A percentile compares a stretch with the other conserved stretches of the same genome.
These are phyloP conservation scores for Botrytis byssoidea DNA, from an alignment of 2,329 filamentous ascomycete genomes.

Conservation along the genomic window DNA sequence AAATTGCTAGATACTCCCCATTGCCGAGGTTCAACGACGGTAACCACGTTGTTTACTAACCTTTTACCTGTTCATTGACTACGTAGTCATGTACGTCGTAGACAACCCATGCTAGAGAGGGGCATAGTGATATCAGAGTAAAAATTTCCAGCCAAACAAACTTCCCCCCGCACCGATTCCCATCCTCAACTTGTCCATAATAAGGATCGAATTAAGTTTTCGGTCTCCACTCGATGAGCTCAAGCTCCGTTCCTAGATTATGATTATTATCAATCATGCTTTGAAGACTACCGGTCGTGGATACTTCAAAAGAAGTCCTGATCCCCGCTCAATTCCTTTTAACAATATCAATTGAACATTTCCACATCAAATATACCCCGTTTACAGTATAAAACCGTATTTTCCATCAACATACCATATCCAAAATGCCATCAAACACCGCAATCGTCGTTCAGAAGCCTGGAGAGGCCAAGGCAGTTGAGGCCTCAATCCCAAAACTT, in stretches of 20 bases:
- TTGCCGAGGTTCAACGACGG: background rate
- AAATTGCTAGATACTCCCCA: background rate
- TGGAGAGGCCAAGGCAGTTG: slow-evolving; percentile 28
- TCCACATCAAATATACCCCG: background rate
- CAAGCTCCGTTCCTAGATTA: background rate
- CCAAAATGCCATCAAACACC: slow-evolving; percentile 31
- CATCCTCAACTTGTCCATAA: background rate
- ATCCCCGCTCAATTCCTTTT: background rate
- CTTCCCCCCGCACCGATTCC: background rate
- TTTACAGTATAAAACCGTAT: background rate
- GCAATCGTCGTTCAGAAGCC: slow-evolving; percentile 33
- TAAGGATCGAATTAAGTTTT: background rate
- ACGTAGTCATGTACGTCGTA: background rate
- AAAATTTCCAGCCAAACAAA: background rate
- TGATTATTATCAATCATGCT: slow-evolving; percentile 13
- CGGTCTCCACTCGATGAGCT: slow-evolving; percentile 11
- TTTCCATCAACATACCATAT: background rate
- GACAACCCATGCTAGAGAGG: background rate
- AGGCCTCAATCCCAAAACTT: slow-evolving; percentile 34
- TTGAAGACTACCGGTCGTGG: background rate
- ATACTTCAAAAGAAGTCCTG: background rate
- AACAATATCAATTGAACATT: background rate
- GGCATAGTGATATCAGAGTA: slow-evolving; percentile 2
- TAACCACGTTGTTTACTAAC: background rate
- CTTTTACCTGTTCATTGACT: background rate